Percentiles rank a stretch among this genome's conserved stretches.
Evolutionary conservation across 148 eudicot genomes (phyloP).

Genomic region (Linanthus parryae): DNA sequence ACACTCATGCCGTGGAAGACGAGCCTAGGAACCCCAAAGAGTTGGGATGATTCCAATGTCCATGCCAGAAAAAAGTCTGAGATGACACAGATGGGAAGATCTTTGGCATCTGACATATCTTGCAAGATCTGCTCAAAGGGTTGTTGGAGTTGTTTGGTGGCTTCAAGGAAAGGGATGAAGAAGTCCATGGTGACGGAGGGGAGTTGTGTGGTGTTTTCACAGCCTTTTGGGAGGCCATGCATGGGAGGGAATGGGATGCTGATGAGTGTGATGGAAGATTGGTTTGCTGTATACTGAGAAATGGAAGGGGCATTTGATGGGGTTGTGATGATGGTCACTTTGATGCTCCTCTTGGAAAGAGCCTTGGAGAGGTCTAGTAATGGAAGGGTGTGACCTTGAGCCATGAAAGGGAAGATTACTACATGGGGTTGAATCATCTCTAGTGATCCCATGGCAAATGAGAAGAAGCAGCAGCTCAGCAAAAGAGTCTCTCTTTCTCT

Average conservation of each 20-base stretch:
- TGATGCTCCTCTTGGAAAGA: constrained; percentile 13
- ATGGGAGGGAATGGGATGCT: constrained; percentile 18
- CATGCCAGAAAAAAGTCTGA: constrained; percentile 27
- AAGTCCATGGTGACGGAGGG: constrained; percentile 23
- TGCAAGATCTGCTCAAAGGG: constrained; percentile 23
- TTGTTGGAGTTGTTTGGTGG: constrained; percentile 20
- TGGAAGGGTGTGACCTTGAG: constrained; percentile 34
- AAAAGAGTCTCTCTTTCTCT: no score
- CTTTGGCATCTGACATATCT: background rate
- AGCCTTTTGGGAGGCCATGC: constrained; percentile 20
- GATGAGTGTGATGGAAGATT: constrained; percentile 11
- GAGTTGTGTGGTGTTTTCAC: constrained; percentile 29
- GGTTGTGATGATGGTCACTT: constrained; percentile 21
- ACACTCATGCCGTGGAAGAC: constrained; percentile 32
- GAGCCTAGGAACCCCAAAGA: constrained; percentile 23
- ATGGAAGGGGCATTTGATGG: constrained; percentile 14
- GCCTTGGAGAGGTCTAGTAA: constrained; percentile 26
- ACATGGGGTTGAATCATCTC: constrained; percentile 10
- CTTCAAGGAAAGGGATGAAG: constrained; percentile 19
- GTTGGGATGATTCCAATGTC: constrained; percentile 14
- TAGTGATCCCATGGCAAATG: no score
- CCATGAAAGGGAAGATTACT: constrained; percentile 29
- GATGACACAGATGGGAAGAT: constrained; percentile 21
- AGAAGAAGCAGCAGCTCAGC: no score
- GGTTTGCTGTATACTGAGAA: background rate